Conservation (phyloP, 177 flowering plant species). For the Vitis hybrid region DNA sequence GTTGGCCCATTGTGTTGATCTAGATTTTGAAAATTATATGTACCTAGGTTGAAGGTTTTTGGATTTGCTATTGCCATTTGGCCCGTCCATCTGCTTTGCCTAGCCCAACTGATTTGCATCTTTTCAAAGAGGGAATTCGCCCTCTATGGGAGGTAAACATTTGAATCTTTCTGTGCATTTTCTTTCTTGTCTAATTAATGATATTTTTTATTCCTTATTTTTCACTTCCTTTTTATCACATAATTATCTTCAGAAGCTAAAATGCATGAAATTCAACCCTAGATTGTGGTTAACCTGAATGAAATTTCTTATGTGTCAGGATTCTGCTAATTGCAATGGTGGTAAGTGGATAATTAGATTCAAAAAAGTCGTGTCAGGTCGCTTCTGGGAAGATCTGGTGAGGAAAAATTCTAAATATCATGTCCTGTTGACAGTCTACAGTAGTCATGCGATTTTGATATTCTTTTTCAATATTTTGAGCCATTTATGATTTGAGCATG, state of each 20-base stretch:
- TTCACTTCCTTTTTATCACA: not conserved
- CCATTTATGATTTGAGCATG: too few species aligned
- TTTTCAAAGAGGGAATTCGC: conserved; percentile 95
- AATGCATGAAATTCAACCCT: not conserved
- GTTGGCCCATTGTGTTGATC: not conserved
- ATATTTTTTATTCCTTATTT: not conserved
- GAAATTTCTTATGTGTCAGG: conserved; percentile 26
- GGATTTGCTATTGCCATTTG: conserved; percentile 94
- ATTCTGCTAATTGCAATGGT: conserved; percentile 76
- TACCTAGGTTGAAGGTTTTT: conserved; percentile 83
- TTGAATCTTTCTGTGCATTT: not conserved
- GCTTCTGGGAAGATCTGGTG: conserved; percentile 80
- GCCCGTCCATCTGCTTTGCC: conserved; percentile 89
- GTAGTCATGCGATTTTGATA: not conserved
- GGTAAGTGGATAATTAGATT: conserved; percentile 96
- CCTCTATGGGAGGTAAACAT: conserved; percentile 92
- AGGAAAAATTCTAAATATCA: conserved; percentile 8
- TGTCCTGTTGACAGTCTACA: not conserved
- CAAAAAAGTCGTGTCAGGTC: conserved; percentile 82
- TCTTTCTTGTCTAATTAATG: not conserved
- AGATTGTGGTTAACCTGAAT: not conserved
- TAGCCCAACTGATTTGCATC: conserved; percentile 93
- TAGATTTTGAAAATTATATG: conserved; percentile 3
- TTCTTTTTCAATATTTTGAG: too few species aligned
- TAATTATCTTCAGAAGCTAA: not conserved